Conservation (phyloP, 495 filamentous ascomycete genomes). For the Choiromyces venosus region DNA sequence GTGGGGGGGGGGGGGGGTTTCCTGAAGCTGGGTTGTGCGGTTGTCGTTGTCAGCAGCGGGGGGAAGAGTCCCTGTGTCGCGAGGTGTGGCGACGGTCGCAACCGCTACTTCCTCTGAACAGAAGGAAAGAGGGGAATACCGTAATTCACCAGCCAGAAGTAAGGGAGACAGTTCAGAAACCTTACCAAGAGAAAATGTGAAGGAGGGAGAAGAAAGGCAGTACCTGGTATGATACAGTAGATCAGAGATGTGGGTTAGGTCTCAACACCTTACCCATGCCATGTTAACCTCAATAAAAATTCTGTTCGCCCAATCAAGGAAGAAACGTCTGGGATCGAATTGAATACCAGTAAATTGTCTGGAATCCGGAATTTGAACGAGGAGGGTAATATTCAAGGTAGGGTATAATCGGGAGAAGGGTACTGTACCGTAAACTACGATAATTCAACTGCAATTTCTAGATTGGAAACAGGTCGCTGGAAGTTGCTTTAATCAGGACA, state of each 20-base stretch:
- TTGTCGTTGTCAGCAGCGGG: constrained; percentile 16
- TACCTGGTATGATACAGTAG: not conserved
- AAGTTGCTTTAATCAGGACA: constrained; percentile 18
- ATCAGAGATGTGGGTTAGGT: not conserved
- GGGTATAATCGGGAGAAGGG: not conserved
- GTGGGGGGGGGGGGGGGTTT: not conserved
- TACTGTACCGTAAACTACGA: not conserved
- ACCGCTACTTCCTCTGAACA: constrained; percentile 3
- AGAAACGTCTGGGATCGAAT: not conserved
- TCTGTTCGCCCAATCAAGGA: not conserved
- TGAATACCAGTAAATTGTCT: not conserved
- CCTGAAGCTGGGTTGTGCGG: not conserved
- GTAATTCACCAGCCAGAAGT: not conserved
- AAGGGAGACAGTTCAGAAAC: not conserved
- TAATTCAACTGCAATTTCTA: not conserved
- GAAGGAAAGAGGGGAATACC: not conserved
- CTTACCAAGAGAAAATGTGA: not conserved
- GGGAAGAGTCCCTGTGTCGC: constrained; percentile 14
- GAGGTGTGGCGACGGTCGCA: constrained; percentile 32
- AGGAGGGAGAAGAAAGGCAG: not conserved
- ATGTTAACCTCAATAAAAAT: not conserved
- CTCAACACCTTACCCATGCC: not conserved
- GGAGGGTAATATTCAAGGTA: not conserved
- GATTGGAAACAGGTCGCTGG: not conserved
- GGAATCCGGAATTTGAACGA: not conserved